A percentile compares a stretch with the other conserved stretches of the same genome.
These are phyloP conservation scores for Cruciata laevipes DNA, from an alignment of 257 asterid genomes.

Conservation along the genomic window DNA sequence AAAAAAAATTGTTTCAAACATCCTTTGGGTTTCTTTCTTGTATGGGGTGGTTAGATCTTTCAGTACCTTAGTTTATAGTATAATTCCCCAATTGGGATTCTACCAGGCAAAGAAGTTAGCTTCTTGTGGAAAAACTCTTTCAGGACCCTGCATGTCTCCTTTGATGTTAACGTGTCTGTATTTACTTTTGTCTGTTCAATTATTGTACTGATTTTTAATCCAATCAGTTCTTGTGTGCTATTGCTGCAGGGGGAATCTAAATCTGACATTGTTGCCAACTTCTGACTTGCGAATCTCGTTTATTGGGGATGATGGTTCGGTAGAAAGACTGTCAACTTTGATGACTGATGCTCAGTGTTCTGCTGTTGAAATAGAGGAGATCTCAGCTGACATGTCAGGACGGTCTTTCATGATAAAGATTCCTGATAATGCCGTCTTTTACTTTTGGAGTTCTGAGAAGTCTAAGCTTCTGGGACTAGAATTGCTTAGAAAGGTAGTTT, in stretches of 20 bases:
- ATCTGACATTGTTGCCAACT: constrained; percentile 75
- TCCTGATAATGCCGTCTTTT: constrained; percentile 34
- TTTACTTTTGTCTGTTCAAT: background rate
- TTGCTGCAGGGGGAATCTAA: constrained; percentile 51
- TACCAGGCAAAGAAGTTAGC: background rate
- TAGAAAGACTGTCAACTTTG: constrained; percentile 59
- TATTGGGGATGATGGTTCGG: constrained; percentile 75
- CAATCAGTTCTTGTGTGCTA: background rate
- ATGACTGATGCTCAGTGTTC: constrained; percentile 33
- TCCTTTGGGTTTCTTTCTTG: background rate
- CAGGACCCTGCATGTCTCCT: background rate
- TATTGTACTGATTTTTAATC: background rate
- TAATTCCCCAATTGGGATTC: background rate
- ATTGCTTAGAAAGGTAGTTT: constrained; percentile 59
- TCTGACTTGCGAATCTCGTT: constrained; percentile 77
- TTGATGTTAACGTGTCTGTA: background rate
- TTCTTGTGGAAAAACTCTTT: background rate
- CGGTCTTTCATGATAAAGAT: constrained; percentile 62
- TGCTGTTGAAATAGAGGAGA: constrained; percentile 46
- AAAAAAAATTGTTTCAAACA: too few relatives aligned
- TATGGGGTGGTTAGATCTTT: background rate
- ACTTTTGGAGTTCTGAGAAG: constrained; percentile 80
- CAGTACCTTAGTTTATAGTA: background rate
- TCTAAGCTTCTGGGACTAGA: constrained; percentile 68
- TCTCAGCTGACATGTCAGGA: constrained; percentile 69